These are phyloP conservation scores for Fusarium albidum DNA, from an alignment of 2,329 filamentous ascomycete species.

Conservation along the genomic window DNA sequence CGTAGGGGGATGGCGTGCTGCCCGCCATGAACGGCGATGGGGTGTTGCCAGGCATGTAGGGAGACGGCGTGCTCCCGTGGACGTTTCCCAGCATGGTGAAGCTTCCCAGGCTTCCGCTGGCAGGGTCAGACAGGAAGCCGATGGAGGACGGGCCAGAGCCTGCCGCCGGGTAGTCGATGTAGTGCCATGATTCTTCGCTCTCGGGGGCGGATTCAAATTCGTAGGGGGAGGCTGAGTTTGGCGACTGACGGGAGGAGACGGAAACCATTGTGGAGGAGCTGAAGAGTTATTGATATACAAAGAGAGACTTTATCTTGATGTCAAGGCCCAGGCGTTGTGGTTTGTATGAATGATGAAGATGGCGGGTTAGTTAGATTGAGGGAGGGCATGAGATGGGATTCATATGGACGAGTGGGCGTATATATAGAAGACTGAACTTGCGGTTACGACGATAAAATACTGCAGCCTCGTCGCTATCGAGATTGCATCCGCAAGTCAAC, in stretches of 20 bases:
- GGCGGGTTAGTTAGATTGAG: background rate
- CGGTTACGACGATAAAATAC: background rate
- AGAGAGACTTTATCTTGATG: background rate
- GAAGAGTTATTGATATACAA: background rate
- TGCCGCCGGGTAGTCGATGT: slow-evolving; percentile 48
- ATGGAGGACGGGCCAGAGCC: slow-evolving; percentile 49
- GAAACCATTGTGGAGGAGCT: slow-evolving; percentile 46
- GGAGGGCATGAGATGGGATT: background rate
- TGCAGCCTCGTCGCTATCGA: slow-evolving; percentile 2
- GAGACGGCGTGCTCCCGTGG: slow-evolving; percentile 37
- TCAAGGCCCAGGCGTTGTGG: slow-evolving; percentile 1
- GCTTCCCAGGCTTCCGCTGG: slow-evolving; percentile 59
- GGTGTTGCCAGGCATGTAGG: slow-evolving; percentile 30
- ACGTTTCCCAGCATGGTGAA: slow-evolving; percentile 56
- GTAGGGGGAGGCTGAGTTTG: slow-evolving; percentile 48
- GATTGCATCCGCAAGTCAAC: slow-evolving; percentile 4
- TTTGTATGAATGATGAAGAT: background rate
- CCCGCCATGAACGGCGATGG: slow-evolving; percentile 23
- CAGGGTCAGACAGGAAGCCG: slow-evolving; percentile 59
- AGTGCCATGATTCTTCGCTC: slow-evolving; percentile 56
- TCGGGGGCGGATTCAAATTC: slow-evolving; percentile 51
- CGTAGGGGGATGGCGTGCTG: slow-evolving; percentile 22
- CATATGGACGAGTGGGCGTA: background rate
- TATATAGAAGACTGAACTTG: background rate
- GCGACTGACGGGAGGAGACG: slow-evolving; percentile 50